A percentile compares a stretch with the other conserved stretches of the same genome.
Conservation (phyloP, 352 stramenopile genomes). For the Pythium grandisporangium region DNA sequence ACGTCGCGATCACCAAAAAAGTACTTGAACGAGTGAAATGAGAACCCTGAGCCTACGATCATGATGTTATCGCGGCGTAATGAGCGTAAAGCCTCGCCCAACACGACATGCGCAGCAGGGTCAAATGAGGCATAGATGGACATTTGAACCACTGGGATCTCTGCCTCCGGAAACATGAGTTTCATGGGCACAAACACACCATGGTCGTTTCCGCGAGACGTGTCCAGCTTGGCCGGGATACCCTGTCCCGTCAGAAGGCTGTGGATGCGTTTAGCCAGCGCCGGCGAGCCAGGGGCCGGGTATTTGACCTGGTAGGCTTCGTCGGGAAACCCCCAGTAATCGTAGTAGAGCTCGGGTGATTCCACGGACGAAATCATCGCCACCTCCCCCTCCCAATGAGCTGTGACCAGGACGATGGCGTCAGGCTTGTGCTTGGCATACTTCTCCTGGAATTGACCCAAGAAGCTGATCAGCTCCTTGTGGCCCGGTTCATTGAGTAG, state of each 20-base stretch:
- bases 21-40: not conserved
- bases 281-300: slow-evolving; percentile 54
- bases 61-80: slow-evolving; percentile 60
- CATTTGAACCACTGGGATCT: slow-evolving; percentile 84
- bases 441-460: slow-evolving; percentile 28
- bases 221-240: slow-evolving; percentile 39
- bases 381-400: slow-evolving; percentile 69
- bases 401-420: slow-evolving; percentile 80
- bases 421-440: slow-evolving; percentile 26
- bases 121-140: slow-evolving; percentile 41
- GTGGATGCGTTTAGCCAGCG: slow-evolving; percentile 61
- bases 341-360: slow-evolving; percentile 64
- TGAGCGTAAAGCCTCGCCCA: slow-evolving; percentile 43
- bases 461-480: slow-evolving; percentile 23
- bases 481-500: slow-evolving; percentile 35
- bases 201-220: slow-evolving; percentile 82
- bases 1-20: not conserved
- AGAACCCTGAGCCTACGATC: slow-evolving; percentile 53
- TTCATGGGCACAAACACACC: slow-evolving; percentile 90
- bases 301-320: slow-evolving; percentile 86
- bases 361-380: slow-evolving; percentile 31
- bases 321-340: slow-evolving; percentile 87
- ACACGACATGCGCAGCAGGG: slow-evolving; percentile 25
- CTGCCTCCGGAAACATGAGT: slow-evolving; percentile 77
- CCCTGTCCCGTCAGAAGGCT: slow-evolving; percentile 32